Evolutionary conservation across 192 early-diverging fungal genomes (phyloP).

Genomic region (Linnemannia zychae): DNA sequence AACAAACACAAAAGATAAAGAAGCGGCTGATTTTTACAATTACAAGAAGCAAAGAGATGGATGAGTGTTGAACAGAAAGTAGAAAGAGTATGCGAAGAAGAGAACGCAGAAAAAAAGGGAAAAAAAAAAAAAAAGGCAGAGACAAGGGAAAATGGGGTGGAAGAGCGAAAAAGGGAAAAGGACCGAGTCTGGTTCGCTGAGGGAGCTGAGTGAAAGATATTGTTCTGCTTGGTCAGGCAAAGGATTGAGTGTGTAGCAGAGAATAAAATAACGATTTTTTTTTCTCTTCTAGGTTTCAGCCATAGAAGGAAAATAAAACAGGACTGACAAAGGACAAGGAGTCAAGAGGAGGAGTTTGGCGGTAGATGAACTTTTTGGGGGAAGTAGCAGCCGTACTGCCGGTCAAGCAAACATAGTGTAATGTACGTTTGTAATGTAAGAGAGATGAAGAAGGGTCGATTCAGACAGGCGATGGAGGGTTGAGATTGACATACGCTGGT

Average conservation of each 20-base stretch:
- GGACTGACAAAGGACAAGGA: background rate
- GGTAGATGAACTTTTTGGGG: background rate
- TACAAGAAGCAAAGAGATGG: background rate
- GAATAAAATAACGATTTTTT: background rate
- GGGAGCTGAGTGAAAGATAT: background rate
- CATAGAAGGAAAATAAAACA: background rate
- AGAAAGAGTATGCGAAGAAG: background rate
- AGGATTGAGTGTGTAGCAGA: background rate
- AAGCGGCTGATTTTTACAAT: background rate
- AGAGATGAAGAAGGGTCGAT: no score
- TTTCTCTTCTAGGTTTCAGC: slow-evolving; percentile 35
- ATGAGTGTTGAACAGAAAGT: background rate
- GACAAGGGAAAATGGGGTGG: background rate
- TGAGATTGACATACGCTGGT: no score
- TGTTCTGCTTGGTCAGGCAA: background rate
- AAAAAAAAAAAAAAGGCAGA: background rate
- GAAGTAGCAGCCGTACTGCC: no score
- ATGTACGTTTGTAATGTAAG: no score
- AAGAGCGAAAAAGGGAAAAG: background rate
- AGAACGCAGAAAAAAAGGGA: background rate
- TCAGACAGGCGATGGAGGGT: no score
- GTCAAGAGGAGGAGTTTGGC: background rate
- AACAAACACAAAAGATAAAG: background rate
- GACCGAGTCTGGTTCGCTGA: background rate
- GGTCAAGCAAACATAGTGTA: no score